These are phyloP conservation scores for Davidsoniella australis DNA, from an alignment of 2,329 filamentous ascomycete species.

Conservation along the genomic window DNA sequence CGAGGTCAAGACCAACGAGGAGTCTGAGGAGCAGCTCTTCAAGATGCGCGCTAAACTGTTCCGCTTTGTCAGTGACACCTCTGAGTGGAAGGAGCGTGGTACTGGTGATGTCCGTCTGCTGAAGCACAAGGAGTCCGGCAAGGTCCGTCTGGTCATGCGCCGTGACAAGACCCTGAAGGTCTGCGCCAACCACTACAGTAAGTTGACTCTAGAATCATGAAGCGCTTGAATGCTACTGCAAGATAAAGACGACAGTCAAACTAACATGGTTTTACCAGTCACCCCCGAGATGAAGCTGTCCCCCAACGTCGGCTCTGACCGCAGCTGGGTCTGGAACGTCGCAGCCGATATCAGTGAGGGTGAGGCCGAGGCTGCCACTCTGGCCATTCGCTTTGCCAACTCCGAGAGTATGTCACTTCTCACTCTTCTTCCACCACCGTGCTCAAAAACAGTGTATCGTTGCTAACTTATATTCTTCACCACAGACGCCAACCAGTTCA, in stretches of 20 bases:
- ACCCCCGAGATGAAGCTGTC: conserved; percentile 98
- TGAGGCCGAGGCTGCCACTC: conserved; percentile 85
- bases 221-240: neutral
- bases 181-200: conserved; percentile 99
- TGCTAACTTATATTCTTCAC: conserved; percentile 15
- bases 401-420: conserved; percentile 59
- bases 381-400: conserved; percentile 96
- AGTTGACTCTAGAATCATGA: conserved; percentile 20
- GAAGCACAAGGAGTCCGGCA: conserved; percentile 97
- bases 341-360: conserved; percentile 96
- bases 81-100: conserved; percentile 98
- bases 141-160: conserved; percentile 95
- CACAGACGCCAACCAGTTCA: conserved; percentile 87
- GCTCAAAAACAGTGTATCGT: conserved; percentile 9
- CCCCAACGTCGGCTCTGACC: conserved; percentile 93
- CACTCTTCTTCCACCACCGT: neutral
- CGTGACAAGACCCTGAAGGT: conserved; percentile 99
- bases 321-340: conserved; percentile 98
- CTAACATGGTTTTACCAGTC: conserved; percentile 33
- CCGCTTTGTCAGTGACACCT: conserved; percentile 81
- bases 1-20: conserved; percentile 94
- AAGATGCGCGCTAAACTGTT: conserved; percentile 99
- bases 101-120: conserved; percentile 91
- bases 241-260: neutral
- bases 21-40: conserved; percentile 91